Base-by-base conservation (phyloP, 1,284 basidiomycete genomes). In the Mixia osmundae region DNA sequence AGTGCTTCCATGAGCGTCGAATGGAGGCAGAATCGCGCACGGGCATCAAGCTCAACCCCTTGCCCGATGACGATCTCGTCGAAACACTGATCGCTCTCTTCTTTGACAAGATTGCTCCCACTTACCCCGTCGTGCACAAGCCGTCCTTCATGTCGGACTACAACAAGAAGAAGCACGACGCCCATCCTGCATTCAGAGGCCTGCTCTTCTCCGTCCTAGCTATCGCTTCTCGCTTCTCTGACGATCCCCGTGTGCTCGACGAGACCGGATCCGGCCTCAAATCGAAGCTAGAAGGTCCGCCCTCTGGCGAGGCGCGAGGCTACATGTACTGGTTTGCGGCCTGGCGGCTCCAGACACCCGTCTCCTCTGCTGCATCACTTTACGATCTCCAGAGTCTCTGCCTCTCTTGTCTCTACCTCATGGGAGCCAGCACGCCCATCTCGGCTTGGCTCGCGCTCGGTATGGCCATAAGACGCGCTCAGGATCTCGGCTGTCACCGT, bases 41-140 rank as follows among this genome's bases (percentile, higher is more conserved):
- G n/a, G n/a, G n/a, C n/a, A n/a, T n/a, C n/a, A n/a, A n/a, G n/a
- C n/a, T n/a, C n/a, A n/a, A n/a, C 21, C 16, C 32, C 2, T n/a
- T 37, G 1, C 42, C 41, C 1, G 40, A 39, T 3, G 21, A 35
- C 3, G 72, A 77, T 40, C 60, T 87, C 6, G 63, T 72, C 10
- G 45, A 50, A 2, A 48, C 48, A 1, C 65, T 89, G 20, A 61
- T 82, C 44, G 65, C 72, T 18, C 58, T 68, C 6, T 85, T 72
- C 51, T 87, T 85, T 50, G 45, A 47, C 1, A 51, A 67, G 32
- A 53, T 68, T 45, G 77, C 82, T 50, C 47, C 55, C 3, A 63
- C 69, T 44, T 56, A 68, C 21, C 76, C 78, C 3, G 58, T 85
- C n/a, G 57, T 89, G 3, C 80, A 87, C 51, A 67, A 69, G 0